A percentile compares a stretch with the other conserved stretches of the same genome.
Conservation (phyloP, 345 rosid species). For the Corchorus capsularis region DNA sequence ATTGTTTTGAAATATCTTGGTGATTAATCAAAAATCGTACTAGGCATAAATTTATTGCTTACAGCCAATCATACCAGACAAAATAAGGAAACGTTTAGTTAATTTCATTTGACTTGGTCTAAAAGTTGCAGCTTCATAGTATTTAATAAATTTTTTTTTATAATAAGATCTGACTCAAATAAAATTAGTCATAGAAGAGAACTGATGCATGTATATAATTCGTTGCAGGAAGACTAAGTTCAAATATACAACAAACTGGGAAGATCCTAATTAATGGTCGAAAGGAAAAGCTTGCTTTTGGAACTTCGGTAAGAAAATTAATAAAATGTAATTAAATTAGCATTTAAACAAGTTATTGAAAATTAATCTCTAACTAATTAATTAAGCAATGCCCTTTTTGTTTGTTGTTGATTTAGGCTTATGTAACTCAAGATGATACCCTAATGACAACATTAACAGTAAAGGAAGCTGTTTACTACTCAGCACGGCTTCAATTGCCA, state of each 20-base stretch:
- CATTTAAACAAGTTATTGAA: background rate
- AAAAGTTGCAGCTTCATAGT: background rate
- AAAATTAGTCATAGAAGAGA: no score
- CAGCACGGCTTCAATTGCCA: slow-evolving; percentile 57
- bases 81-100: background rate
- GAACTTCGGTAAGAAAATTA: slow-evolving; percentile 52
- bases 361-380: background rate
- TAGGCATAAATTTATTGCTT: background rate
- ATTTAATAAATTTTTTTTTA: no score
- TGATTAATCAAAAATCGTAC: no score
- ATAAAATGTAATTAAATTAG: no score
- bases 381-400: no score
- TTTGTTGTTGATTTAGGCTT: slow-evolving; percentile 31
- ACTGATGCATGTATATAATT: background rate
- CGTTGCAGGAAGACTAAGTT: slow-evolving; percentile 41
- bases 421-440: slow-evolving; percentile 51
- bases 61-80: background rate
- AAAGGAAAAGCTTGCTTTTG: slow-evolving; percentile 43
- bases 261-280: slow-evolving; percentile 51
- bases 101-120: background rate
- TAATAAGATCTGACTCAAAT: no score
- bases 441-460: slow-evolving; percentile 46
- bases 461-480: slow-evolving; percentile 49
- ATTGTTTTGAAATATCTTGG: no score
- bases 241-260: slow-evolving; percentile 39